Base-by-base conservation (phyloP, 1,139 yeast species). In the Kurtzmaniella quercitrusa region DNA sequence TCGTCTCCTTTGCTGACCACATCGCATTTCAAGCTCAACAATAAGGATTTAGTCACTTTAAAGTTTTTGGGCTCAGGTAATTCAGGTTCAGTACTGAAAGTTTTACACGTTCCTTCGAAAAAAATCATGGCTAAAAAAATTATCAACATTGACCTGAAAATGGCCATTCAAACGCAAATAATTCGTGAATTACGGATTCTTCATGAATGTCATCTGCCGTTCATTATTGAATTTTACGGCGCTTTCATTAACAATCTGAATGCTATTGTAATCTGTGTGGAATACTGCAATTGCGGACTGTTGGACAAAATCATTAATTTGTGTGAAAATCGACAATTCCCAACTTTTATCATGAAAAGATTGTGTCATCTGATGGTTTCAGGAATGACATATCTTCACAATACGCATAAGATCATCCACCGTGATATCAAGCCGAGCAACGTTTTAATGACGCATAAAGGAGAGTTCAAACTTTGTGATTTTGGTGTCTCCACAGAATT, bases 211-310 rank as follows among this genome's bases (percentile, higher is more conserved):
- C 83, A 76, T 57, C 83, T 80, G 39, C 89, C 89, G 2, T 88
- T 77, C 55, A 91, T 93, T 44, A 87, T 89, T 40, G 88, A 87
- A 41, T 93, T 89, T 59, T 91, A 83, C 61, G 98, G 98, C 4
- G 96, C 96, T 0, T 87, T 82, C 57, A 74, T 84, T 39, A 74
- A 77, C 49, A 81, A 76, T 51, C 80, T 78, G 50, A 82, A 80
- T 53, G 65, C 75, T 32, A 87, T 86, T 30, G 85, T 88, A 16
- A 85, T 93, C 49, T 84, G 96, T 62, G 88, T 91, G 96, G 98
- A 93, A 61, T 91, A 88, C 61, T 87, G 93, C 79, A 95, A 93
- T 63, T 87, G 96, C 62, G 94, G 96, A 0, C 88, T 97, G 0
- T 70, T 93, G 41, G 98, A 91, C 60, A 81, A 87, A 49, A 84